A percentile compares a stretch with the other conserved stretches of the same genome.
Evolutionary conservation across 2,329 filamentous ascomycete genomes (phyloP).

Genomic region (Pestalotiopsis sp.): DNA sequence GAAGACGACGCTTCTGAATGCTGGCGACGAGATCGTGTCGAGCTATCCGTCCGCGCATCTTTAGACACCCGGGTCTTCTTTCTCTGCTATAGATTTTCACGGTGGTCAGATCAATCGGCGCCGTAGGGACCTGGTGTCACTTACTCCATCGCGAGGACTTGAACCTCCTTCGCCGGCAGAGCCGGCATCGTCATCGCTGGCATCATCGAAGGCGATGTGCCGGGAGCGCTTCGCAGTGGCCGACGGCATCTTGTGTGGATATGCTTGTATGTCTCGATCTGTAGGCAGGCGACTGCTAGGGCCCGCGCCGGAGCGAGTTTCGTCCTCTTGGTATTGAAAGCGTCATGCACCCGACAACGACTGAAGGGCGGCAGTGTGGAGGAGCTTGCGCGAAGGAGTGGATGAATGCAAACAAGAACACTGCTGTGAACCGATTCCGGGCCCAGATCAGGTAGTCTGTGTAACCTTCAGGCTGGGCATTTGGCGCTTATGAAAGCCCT

Average conservation of each 20-base stretch:
- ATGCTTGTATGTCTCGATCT: background rate
- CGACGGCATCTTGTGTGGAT: conserved; percentile 26
- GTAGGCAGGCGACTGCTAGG: background rate
- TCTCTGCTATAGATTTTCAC: conserved; percentile 28
- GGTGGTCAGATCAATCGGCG: conserved; percentile 15
- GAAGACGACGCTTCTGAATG: conserved; percentile 17
- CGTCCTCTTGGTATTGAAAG: background rate
- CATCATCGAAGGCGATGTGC: conserved; percentile 33
- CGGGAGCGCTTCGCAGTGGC: conserved; percentile 44
- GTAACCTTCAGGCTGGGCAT: too few relatives aligned
- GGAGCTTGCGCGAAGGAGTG: too few relatives aligned
- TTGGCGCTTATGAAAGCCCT: background rate
- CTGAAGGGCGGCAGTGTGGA: too few relatives aligned
- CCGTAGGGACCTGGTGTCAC: conserved; percentile 20
- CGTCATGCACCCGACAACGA: background rate
- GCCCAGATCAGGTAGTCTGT: too few relatives aligned
- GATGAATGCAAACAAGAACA: too few relatives aligned
- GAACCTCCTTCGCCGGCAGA: conserved; percentile 44
- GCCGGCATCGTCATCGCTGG: conserved; percentile 36
- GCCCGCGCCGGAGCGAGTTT: background rate
- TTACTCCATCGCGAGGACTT: conserved; percentile 41
- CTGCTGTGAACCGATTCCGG: too few relatives aligned
- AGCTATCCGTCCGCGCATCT: conserved; percentile 19
- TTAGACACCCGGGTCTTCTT: conserved; percentile 42
- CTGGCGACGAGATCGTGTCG: conserved; percentile 3